Percentiles rank a stretch among this genome's conserved stretches.
Conservation (phyloP, 495 filamentous ascomycete species). For the Chaetomidium leptoderma region DNA sequence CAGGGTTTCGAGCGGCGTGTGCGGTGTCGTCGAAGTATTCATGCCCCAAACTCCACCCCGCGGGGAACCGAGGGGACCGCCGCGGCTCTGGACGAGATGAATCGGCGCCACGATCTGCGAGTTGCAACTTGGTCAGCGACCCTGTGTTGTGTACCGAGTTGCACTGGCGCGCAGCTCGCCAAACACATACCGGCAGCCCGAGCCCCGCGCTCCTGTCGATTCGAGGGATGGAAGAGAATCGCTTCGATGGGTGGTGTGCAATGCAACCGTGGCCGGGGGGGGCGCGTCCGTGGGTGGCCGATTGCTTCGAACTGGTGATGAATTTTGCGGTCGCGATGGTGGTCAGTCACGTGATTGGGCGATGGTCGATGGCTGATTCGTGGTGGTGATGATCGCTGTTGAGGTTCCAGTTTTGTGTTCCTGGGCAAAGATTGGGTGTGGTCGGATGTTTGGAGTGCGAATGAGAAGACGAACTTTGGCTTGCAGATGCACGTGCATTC, state of each 20-base stretch:
- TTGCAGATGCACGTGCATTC: background rate
- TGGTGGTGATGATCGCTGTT: constrained; percentile 7
- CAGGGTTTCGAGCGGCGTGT: constrained; percentile 83
- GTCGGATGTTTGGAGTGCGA: background rate
- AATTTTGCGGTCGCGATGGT: constrained; percentile 35
- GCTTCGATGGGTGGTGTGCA: background rate
- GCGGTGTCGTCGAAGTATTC: constrained; percentile 46
- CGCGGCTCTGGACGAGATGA: constrained; percentile 45
- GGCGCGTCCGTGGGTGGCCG: background rate
- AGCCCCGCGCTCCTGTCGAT: constrained; percentile 21
- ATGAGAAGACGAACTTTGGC: background rate
- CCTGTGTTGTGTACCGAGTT: background rate
- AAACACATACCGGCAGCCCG: constrained; percentile 28
- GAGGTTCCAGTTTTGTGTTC: background rate
- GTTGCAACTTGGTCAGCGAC: constrained; percentile 2
- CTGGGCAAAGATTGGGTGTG: background rate
- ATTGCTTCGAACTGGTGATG: constrained; percentile 11
- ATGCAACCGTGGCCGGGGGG: background rate
- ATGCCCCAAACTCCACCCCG: constrained; percentile 54
- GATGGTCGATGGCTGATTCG: constrained; percentile 17
- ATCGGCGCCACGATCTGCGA: constrained; percentile 50
- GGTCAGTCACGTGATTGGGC: constrained; percentile 38
- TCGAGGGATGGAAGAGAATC: background rate
- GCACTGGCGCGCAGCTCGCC: background rate
- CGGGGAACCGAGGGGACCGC: constrained; percentile 52